Evolutionary conservation across 108 stramenopile species (phyloP).

Genomic region (Cyclotella baltica): DNA sequence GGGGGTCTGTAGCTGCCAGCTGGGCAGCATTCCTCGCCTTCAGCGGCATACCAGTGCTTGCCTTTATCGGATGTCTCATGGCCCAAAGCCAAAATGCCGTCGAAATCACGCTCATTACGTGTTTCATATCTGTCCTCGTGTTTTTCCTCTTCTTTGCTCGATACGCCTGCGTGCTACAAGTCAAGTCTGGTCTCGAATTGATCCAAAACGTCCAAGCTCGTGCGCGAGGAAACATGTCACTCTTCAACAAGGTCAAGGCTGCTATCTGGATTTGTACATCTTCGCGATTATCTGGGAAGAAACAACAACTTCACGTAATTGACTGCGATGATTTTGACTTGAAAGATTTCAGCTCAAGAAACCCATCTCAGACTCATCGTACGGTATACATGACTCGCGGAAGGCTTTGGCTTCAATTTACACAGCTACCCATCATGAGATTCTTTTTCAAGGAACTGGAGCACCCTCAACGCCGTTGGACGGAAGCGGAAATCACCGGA

Average conservation of each 20-base stretch:
- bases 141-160: background rate
- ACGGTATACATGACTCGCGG: constrained; percentile 6
- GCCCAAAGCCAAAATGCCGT: background rate
- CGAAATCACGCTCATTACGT: constrained; percentile 4
- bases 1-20: constrained; percentile 8
- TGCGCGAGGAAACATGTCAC: background rate
- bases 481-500: constrained; percentile 12
- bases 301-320: constrained; percentile 1
- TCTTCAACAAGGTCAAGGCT: background rate
- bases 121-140: background rate
- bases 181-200: background rate
- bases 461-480: constrained; percentile 12
- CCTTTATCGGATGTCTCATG: background rate
- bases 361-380: background rate
- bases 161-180: too few relatives aligned
- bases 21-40: constrained; percentile 14
- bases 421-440: constrained; percentile 10
- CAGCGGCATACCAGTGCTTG: background rate
- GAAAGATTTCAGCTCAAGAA: background rate
- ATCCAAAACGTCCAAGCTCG: background rate
- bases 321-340: background rate
- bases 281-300: constrained; percentile 1
- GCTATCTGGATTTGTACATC: background rate
- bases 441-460: constrained; percentile 10
- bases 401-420: constrained; percentile 2